phyloP scores from a whole-genome alignment of 2,329 filamentous ascomycete species.

The Pseudogymnoascus sp. region DNA sequence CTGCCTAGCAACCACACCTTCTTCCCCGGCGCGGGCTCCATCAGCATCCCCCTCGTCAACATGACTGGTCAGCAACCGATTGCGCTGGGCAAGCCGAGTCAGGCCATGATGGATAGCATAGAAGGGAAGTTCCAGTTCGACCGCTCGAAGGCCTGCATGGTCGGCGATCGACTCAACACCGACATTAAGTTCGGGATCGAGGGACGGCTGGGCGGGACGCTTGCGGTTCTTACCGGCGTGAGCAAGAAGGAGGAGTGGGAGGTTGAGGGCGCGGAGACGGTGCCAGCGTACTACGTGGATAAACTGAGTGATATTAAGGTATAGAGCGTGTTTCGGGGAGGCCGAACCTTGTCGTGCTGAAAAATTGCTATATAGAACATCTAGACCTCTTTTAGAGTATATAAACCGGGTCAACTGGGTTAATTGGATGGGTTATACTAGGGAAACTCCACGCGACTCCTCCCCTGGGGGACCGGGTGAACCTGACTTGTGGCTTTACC shows the following conservation, averaged over 20 bases:
- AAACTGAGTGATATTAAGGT: conserved; percentile 57
- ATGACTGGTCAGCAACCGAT: conserved; percentile 64
- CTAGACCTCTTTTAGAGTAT: not conserved
- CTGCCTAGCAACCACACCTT: conserved; percentile 73
- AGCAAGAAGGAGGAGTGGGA: conserved; percentile 77
- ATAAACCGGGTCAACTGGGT: not conserved
- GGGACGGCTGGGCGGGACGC: conserved; percentile 79
- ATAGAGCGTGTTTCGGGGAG: not conserved
- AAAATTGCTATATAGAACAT: not conserved
- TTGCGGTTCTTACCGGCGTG: conserved; percentile 87
- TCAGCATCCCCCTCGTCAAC: conserved; percentile 68
- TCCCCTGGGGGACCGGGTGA: not conserved
- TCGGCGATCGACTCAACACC: conserved; percentile 87
- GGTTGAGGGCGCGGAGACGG: conserved; percentile 55
- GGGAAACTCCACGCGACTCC: not conserved
- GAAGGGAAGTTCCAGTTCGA: conserved; percentile 93
- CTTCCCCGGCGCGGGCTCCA: conserved; percentile 86
- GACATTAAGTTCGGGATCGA: conserved; percentile 95
- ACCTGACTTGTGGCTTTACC: not conserved
- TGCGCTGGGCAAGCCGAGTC: conserved; percentile 85
- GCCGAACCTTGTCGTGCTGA: not conserved
- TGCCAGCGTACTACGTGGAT: conserved; percentile 79
- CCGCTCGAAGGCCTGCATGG: conserved; percentile 80
- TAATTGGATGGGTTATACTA: not conserved
- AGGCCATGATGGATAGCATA: conserved; percentile 99